Evolutionary conservation across 2,329 filamentous ascomycete genomes (phyloP).

Genomic region (Moelleriella libera): DNA sequence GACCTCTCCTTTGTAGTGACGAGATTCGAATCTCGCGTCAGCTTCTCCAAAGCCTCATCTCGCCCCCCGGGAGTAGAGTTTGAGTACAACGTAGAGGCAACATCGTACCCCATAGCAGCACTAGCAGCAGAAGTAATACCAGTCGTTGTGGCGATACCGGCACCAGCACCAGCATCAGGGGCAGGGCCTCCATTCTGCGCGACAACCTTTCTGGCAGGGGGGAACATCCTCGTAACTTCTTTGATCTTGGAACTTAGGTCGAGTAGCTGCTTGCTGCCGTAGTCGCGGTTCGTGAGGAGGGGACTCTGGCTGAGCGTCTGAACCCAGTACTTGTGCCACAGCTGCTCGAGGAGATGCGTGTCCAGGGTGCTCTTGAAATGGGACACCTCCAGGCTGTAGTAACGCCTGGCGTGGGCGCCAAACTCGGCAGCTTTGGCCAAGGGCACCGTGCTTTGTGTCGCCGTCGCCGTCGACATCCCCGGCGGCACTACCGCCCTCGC

Average conservation of each 20-base stretch:
- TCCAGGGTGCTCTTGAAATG: slow-evolving; percentile 94
- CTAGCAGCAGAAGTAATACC: too few species aligned
- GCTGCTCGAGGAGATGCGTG: slow-evolving; percentile 65
- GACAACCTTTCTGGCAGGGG: too few species aligned
- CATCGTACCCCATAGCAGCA: too few species aligned
- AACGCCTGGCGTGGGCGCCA: slow-evolving; percentile 77
- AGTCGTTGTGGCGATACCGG: too few species aligned
- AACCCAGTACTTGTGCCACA: slow-evolving; percentile 99
- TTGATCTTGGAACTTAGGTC: slow-evolving; percentile 75
- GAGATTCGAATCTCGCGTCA: slow-evolving; percentile 45
- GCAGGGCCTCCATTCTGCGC: too few species aligned
- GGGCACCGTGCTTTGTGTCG: too few species aligned
- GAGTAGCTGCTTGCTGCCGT: slow-evolving; percentile 79
- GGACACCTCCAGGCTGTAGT: slow-evolving; percentile 83
- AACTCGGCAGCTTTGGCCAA: slow-evolving; percentile 93
- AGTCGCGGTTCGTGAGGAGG: slow-evolving; percentile 84
- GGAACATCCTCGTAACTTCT: slow-evolving; percentile 43
- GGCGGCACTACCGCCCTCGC: too few species aligned
- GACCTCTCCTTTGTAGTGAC: slow-evolving; percentile 48
- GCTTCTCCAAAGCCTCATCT: slow-evolving; percentile 40
- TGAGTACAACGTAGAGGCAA: too few species aligned
- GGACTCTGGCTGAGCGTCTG: slow-evolving; percentile 87
- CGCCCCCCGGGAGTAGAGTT: too few species aligned
- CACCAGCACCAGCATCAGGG: too few species aligned
- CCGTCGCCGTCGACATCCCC: too few species aligned